Evolutionary conservation across 176 grass and related monocot species (phyloP), one percentile per base, ranked within the genome.

Genomic region (Bothriochloa decipiens): DNA sequence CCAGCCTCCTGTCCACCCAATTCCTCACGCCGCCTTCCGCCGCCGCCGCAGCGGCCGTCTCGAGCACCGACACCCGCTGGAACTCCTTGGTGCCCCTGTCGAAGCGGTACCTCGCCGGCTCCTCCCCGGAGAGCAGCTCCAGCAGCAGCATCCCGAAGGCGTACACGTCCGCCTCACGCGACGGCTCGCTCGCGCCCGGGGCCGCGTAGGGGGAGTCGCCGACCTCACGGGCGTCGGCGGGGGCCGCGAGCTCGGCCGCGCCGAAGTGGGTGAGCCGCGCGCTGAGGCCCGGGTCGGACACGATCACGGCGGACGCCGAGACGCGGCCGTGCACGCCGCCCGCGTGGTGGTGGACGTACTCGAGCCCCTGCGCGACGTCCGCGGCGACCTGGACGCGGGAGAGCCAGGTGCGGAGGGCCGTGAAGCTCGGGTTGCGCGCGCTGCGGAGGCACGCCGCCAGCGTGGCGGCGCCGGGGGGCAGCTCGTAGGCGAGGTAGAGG

Each of bases 401-500:
- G 53, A 87, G 14, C 86, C 91, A 92, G 2, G 92, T 86, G 81
- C 37, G 72, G 77, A 97, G 85, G 23, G 87, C 80, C 11, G 82
- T 92, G 85, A 83, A 88, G 32, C 70, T 45, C 11, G 87, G 79
- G 82, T 82, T 88, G 20, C 84, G 87, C 0, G 87, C 23, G 88
- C 79, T 82, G 65, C 75, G 91, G 60, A 95, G 88, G 86, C 87
- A 94, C 10, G 88, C 83, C 32, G 85, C 74, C 42, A 94, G 89
- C 52, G 91, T 67, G 72, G 83, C 70, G 43, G 72, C 86, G 40
- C 83, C 84, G 17, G 76, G 72, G 0, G 79, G 73, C 20, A 87
- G 80, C 52, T 85, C 75, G 85, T 97, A 94, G 68, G 89, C 91
- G 77, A 97, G 85, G 91, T 92, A 97, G 41, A 94, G 53, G 76